Evolutionary conservation across 2,329 filamentous ascomycete genomes (phyloP).

Genomic region (Pyricularia sp.): DNA sequence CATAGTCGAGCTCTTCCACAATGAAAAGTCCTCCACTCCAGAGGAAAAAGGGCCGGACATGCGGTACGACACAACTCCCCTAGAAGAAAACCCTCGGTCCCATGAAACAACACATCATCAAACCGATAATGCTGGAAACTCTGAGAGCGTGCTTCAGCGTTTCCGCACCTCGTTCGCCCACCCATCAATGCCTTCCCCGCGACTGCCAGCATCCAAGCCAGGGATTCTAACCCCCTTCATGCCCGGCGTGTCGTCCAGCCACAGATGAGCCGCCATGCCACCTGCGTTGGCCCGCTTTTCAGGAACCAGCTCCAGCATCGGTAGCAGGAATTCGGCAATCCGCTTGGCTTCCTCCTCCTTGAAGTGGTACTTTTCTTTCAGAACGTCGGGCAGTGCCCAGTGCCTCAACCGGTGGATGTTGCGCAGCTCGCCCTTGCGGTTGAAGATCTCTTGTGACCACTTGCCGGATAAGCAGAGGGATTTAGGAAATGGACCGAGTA

Average conservation of each 20-base stretch:
- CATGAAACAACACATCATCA: background rate
- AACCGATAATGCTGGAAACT: background rate
- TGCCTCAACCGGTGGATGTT: constrained; percentile 95
- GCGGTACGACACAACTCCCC: background rate
- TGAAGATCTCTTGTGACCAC: constrained; percentile 98
- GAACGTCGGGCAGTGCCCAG: constrained; percentile 88
- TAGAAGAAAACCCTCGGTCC: background rate
- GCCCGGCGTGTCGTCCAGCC: constrained; percentile 76
- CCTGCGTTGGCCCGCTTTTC: constrained; percentile 90
- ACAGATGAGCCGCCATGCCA: constrained; percentile 81
- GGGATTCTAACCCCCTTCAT: constrained; percentile 76
- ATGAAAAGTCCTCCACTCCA: background rate
- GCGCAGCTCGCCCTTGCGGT: constrained; percentile 89
- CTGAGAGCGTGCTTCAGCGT: constrained; percentile 34
- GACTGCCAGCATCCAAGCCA: constrained; percentile 65
- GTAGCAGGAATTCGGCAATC: constrained; percentile 72
- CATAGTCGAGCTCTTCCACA: background rate
- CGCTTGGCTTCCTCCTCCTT: constrained; percentile 68
- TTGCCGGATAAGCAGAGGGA: constrained; percentile 86
- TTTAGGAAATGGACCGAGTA: constrained; percentile 88
- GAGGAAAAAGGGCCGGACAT: background rate
- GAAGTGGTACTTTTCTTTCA: constrained; percentile 96
- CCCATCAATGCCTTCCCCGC: constrained; percentile 86
- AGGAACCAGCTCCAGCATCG: constrained; percentile 84
- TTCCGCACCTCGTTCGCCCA: constrained; percentile 87